phyloP scores from a whole-genome alignment of 2,329 filamentous ascomycete species.

The Rutstroemia sp. region DNA sequence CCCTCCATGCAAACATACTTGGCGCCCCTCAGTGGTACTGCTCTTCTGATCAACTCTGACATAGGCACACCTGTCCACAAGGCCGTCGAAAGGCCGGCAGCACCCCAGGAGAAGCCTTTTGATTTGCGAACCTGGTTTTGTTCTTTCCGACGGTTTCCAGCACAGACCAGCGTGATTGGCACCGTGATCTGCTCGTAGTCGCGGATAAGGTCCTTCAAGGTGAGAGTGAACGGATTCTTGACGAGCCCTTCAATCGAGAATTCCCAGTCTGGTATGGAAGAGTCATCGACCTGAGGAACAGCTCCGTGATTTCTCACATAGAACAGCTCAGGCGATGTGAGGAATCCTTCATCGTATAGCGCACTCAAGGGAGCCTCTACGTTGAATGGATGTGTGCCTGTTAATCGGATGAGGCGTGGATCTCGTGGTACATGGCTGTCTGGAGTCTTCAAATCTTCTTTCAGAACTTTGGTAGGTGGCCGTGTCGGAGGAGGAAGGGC shows the following conservation, averaged over 20 bases:
- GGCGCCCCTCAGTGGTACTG: constrained; percentile 61
- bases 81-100: constrained; percentile 79
- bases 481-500: constrained; percentile 61
- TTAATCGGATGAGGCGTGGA: constrained; percentile 73
- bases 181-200: constrained; percentile 77
- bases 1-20: constrained; percentile 88
- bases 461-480: constrained; percentile 52
- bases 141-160: constrained; percentile 86
- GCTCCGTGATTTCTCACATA: constrained; percentile 88
- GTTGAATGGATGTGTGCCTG: constrained; percentile 87
- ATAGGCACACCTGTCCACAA: constrained; percentile 80
- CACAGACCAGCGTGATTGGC: constrained; percentile 84
- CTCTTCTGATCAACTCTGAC: constrained; percentile 60
- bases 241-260: constrained; percentile 81
- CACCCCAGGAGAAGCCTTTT: constrained; percentile 91
- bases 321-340: constrained; percentile 81
- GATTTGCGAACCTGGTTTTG: constrained; percentile 87
- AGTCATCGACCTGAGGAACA: constrained; percentile 68
- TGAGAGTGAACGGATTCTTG: constrained; percentile 65
- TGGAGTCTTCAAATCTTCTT: constrained; percentile 75
- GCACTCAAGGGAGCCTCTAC: constrained; percentile 75
- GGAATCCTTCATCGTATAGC: constrained; percentile 72
- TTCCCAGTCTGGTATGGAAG: constrained; percentile 70
- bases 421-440: constrained; percentile 77
- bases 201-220: constrained; percentile 61